Evolutionary conservation across 495 filamentous ascomycete species (phyloP).

Genomic region (Hyaloscypha bicolor): DNA sequence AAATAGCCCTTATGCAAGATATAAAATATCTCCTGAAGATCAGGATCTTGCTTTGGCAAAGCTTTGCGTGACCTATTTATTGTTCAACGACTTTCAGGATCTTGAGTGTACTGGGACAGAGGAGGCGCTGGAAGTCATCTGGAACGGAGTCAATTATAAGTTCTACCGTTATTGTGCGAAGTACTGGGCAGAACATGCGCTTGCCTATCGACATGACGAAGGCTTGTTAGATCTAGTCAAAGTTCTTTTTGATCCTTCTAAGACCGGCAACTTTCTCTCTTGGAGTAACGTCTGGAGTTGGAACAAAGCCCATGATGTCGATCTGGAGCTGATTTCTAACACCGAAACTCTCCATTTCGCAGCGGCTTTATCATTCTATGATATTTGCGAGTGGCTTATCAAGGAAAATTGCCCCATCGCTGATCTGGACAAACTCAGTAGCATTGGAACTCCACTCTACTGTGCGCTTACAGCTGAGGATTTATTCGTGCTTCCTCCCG

Average conservation of each 20-base stretch:
- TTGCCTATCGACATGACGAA: not conserved
- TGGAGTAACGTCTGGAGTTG: constrained; percentile 2
- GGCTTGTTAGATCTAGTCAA: not conserved
- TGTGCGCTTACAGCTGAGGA: not conserved
- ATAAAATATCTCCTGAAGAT: constrained; percentile 2
- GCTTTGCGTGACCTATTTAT: constrained; percentile 10
- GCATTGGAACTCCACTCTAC: constrained; percentile 1
- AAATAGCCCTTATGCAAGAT: constrained; percentile 5
- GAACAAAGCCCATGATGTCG: not conserved
- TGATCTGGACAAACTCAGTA: constrained; percentile 10
- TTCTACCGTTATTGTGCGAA: not conserved
- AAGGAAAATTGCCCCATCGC: not conserved
- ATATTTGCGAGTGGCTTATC: constrained; percentile 14
- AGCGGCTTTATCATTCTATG: not conserved
- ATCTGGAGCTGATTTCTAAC: not conserved
- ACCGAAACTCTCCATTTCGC: constrained; percentile 16
- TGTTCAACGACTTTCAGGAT: constrained; percentile 3
- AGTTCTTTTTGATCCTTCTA: constrained; percentile 13
- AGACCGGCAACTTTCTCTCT: constrained; percentile 9
- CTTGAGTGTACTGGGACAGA: not conserved
- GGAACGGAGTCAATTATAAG: not conserved
- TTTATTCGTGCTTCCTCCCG: not conserved
- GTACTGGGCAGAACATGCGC: not conserved
- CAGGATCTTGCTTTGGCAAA: constrained; percentile 8
- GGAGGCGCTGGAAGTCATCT: not conserved